phyloP scores from a whole-genome alignment of 768 basidiomycete species.

The Sporobolomyces phaffii region DNA sequence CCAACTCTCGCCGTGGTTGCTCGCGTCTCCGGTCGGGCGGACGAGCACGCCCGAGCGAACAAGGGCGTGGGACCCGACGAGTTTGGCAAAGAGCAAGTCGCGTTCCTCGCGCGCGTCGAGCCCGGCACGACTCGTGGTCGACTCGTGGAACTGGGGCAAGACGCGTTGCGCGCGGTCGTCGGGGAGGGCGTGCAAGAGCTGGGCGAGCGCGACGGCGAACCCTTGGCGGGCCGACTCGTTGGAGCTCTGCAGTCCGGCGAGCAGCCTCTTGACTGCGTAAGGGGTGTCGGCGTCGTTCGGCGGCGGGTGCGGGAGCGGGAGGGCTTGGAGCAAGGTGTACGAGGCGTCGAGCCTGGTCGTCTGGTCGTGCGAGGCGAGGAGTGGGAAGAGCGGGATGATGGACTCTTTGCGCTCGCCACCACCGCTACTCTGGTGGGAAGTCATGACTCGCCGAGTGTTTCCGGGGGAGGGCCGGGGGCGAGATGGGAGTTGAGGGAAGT shows the following conservation, averaged over 20 bases:
- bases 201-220: constrained; percentile 91
- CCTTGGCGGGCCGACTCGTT: constrained; percentile 89
- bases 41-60: constrained; percentile 78
- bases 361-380: constrained; percentile 31
- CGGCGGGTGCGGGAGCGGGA: neutral
- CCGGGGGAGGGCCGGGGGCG: no score
- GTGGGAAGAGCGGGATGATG: constrained; percentile 37
- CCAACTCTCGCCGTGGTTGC: constrained; percentile 60
- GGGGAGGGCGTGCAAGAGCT: constrained; percentile 76
- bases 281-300: constrained; percentile 59
- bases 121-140: constrained; percentile 64
- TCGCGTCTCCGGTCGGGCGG: constrained; percentile 45
- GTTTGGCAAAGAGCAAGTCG: constrained; percentile 80
- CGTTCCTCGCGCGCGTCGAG: constrained; percentile 88
- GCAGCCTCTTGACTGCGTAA: constrained; percentile 79
- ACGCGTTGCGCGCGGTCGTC: constrained; percentile 60
- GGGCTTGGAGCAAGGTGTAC: neutral
- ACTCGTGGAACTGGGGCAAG: constrained; percentile 64
- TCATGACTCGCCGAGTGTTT: no score
- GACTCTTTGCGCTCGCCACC: constrained; percentile 7
- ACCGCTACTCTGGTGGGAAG: neutral
- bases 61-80: constrained; percentile 81
- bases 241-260: constrained; percentile 83
- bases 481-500: no score
- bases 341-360: constrained; percentile 30